Evolutionary conservation across 1,284 basidiomycete genomes (phyloP).

Genomic region (Heliocybe sulcata): DNA sequence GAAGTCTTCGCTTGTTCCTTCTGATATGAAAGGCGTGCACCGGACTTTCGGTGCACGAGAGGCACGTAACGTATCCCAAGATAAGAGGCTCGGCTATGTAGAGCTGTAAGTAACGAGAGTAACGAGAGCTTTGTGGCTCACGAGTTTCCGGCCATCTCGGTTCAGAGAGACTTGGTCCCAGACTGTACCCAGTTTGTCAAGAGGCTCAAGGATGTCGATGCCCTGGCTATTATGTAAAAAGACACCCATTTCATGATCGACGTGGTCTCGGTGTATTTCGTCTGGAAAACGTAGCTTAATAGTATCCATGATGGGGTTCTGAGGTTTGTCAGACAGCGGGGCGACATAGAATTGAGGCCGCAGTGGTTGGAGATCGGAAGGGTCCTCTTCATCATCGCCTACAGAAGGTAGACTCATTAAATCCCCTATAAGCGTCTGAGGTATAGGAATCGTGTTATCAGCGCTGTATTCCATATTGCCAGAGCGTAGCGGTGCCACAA

Average conservation of each 20-base stretch:
- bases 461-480: no score
- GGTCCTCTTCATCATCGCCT: background rate
- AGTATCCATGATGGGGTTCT: conserved; percentile 67
- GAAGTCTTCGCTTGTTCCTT: conserved; percentile 19
- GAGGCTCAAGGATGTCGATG: background rate
- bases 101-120: background rate
- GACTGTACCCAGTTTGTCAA: background rate
- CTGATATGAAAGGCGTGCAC: conserved; percentile 2
- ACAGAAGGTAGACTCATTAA: background rate
- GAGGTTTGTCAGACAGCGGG: conserved; percentile 53
- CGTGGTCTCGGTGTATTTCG: background rate
- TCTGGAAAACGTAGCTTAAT: conserved; percentile 23
- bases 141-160: background rate
- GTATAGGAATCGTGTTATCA: no score
- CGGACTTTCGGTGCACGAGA: background rate
- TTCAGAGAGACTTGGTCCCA: background rate
- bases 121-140: background rate
- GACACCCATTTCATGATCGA: background rate
- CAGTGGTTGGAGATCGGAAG: conserved; percentile 4
- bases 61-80: conserved; percentile 14
- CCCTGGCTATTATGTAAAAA: background rate
- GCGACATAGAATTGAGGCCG: conserved; percentile 50
- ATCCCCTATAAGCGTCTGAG: background rate
- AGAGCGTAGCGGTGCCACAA: background rate
- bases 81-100: conserved; percentile 1